Evolutionary conservation across 2,329 filamentous ascomycete species (phyloP), one percentile per base, ranked within the genome.

Genomic region (Cercospora janseana): DNA sequence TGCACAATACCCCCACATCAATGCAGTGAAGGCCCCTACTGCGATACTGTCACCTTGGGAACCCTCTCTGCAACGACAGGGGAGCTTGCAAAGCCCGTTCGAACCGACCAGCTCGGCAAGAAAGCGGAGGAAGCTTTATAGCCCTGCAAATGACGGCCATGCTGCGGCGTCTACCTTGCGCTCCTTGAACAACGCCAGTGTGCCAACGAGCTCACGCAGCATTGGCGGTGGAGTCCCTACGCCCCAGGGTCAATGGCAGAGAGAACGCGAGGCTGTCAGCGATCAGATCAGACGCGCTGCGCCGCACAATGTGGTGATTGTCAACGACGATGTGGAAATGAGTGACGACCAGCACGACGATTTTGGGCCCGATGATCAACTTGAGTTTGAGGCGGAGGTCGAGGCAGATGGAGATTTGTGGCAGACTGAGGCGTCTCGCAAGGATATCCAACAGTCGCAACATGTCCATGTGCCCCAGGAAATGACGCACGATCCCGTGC

Each of bases 381-480:
- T 38, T n/a, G 13, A 40, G 4, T 42, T 21, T 10, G 15, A 54
- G 52, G 35, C 20, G 23, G 42, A 24, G 4, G n/a, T 15, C 20
- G 42, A 31, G 16, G 13, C 15, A 9, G 54, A 51, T 3, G 65
- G 63, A 13, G 74, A 76, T 46, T 68, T 77, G 16, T 76, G 74
- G 74, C 67, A 73, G 60, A 73, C 74, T 49, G 73, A 75, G 55
- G 74, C 72, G 12, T 74, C 72, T 32, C 67, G 71, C 6, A 59
- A 59, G 4, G 49, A 58, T 1, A 60, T 64, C n/a, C 59, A 62
- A 13, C 54, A 54, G 15, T n/a, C 37, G 13, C 27, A 28, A 15
- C 24, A n/a, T 20, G 15, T 20, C 20, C 8, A 35, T 10, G 3
- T 16, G n/a, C 12, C n/a, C 16, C 21, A 26, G 4, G 26, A 42